phyloP scores from a whole-genome alignment of 2,329 filamentous ascomycete genomes.

The Colletotrichum sp. region DNA sequence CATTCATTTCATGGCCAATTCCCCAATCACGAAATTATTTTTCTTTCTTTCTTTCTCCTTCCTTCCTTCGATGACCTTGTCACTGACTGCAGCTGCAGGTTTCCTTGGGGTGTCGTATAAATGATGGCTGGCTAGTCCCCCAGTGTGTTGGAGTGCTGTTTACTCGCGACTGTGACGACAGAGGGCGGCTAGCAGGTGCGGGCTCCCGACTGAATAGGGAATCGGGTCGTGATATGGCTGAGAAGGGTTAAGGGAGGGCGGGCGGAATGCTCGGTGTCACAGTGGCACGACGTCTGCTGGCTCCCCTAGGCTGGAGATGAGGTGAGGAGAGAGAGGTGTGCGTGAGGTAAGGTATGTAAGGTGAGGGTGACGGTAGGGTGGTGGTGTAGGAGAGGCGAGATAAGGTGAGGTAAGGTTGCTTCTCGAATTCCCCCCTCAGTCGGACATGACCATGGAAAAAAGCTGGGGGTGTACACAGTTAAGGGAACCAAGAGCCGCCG shows the following conservation, averaged over 20 bases:
- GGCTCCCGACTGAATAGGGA: neutral
- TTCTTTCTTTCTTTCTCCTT: neutral
- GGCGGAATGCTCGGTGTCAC: slow-evolving; percentile 21
- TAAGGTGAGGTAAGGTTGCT: neutral
- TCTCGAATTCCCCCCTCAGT: neutral
- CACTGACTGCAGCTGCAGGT: slow-evolving; percentile 11
- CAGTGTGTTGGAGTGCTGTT: neutral
- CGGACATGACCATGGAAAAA: neutral
- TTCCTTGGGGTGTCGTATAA: neutral
- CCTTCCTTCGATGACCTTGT: neutral
- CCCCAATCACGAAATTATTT: neutral
- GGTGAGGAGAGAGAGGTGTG: neutral
- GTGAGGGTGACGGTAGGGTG: neutral
- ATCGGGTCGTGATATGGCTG: neutral
- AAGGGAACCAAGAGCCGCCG: neutral
- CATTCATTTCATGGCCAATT: slow-evolving; percentile 39
- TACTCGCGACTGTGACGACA: slow-evolving; percentile 3
- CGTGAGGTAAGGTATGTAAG: neutral
- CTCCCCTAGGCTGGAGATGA: neutral
- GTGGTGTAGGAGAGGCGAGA: neutral
- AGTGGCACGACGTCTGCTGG: slow-evolving; percentile 14
- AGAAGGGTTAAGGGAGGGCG: slow-evolving; percentile 7
- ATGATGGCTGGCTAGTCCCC: neutral
- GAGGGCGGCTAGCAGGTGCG: slow-evolving; percentile 2
- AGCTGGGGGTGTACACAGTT: neutral